Evolutionary conservation across 768 basidiomycete species (phyloP), one percentile per base, ranked within the genome.

Genomic region (Russula compacta): DNA sequence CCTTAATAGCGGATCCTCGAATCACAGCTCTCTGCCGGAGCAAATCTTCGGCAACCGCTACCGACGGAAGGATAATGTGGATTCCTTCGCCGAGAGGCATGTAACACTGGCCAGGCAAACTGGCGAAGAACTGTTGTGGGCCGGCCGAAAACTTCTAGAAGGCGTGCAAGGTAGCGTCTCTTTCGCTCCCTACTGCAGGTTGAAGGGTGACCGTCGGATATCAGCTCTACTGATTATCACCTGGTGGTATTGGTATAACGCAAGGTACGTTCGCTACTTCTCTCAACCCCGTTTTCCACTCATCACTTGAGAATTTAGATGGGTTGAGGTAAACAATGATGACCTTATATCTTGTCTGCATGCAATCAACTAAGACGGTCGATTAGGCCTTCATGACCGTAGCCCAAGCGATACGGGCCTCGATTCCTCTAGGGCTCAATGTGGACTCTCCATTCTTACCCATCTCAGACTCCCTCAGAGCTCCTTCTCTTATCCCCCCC

Each of bases 231-330:
- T 85, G 14, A 75, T 89, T 46, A 72, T 88, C 47, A 79, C 79
- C 9, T 87, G 86, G 84, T 87, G 85, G 70, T 86, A 86, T 66
- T 87, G 84, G 81, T 83, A 79, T 50, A 83, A 88, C 69, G 84
- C 84, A 51, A 84, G 81, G 85, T 83, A 62, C 62, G 77, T 67
- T 11, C 17, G 6, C n/a, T 58, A 35, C 24, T 42, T 46, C 33
- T n/a, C 38, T 56, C 47, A 19, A 32, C 29, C 39, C 1, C 5
- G 42, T 40, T 29, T 46, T 44, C 35, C 47, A 39, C 35, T 33
- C 43, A 24, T 63, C 21, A 50, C 9, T 7, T 29, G 50, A 38
- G 29, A 54, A 38, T 47, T 21, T 63, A 87, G 86, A 79, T 88
- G 86, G 86, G 83, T 85, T 15, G 87, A 89, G 71, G 87, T 87